Conservation (phyloP, 2,329 filamentous ascomycete species). For the Pseudogymnoascus sp. region DNA sequence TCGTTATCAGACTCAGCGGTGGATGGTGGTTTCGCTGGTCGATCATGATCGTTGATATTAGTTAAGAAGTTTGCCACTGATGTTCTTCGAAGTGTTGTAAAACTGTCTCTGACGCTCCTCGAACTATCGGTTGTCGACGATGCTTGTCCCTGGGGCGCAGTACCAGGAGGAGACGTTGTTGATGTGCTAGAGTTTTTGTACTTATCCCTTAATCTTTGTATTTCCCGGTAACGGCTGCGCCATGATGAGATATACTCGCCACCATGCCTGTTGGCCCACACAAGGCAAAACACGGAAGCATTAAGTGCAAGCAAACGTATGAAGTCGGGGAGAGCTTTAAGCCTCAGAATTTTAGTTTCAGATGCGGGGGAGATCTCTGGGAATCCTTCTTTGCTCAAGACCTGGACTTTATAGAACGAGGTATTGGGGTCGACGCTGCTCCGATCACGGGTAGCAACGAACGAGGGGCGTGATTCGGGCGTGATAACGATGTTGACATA, state of each 20-base stretch:
- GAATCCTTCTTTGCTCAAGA: slow-evolving; percentile 81
- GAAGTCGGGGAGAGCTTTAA: slow-evolving; percentile 74
- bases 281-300: slow-evolving; percentile 83
- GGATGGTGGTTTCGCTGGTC: slow-evolving; percentile 52
- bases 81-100: slow-evolving; percentile 53
- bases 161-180: slow-evolving; percentile 20
- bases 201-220: slow-evolving; percentile 71
- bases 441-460: slow-evolving; percentile 55
- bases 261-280: slow-evolving; percentile 73
- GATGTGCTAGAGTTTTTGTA: slow-evolving; percentile 34
- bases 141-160: slow-evolving; percentile 14
- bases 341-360: slow-evolving; percentile 80
- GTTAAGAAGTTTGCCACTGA: slow-evolving; percentile 60
- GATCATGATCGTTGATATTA: slow-evolving; percentile 46
- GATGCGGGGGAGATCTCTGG: slow-evolving; percentile 87
- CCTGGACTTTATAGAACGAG: slow-evolving; percentile 78
- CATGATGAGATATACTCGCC: slow-evolving; percentile 84
- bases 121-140: slow-evolving; percentile 26
- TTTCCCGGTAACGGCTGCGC: slow-evolving; percentile 78
- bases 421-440: slow-evolving; percentile 31
- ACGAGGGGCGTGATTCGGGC: slow-evolving; percentile 72
- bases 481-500: slow-evolving; percentile 95
- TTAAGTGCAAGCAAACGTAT: slow-evolving; percentile 86
- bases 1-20: slow-evolving; percentile 46
- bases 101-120: slow-evolving; percentile 50